Percentiles rank a stretch among this genome's conserved stretches.
Evolutionary conservation across 73 alveolate species (phyloP).

Genomic region (Blepharisma japonicum): DNA sequence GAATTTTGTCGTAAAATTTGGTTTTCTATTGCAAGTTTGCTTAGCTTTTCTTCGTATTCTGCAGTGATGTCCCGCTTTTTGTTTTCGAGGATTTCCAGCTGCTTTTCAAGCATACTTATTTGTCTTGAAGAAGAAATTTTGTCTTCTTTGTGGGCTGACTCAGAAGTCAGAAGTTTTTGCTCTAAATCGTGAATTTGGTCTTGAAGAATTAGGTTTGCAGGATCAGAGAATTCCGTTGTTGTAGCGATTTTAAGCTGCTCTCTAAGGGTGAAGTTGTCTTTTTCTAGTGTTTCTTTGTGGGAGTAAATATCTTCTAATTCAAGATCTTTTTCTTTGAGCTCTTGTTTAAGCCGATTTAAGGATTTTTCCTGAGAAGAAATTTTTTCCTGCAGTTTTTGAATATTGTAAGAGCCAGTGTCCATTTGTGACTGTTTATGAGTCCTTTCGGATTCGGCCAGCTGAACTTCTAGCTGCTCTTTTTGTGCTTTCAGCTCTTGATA

Average conservation of each 20-base stretch:
- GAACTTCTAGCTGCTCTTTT: background rate
- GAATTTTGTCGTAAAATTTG: background rate
- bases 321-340: background rate
- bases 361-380: background rate
- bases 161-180: background rate
- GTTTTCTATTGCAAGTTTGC: background rate
- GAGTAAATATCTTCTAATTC: background rate
- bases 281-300: background rate
- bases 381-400: background rate
- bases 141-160: background rate
- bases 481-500: background rate
- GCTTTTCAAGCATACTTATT: conserved; percentile 7
- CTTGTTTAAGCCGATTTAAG: background rate
- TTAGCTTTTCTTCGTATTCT: background rate
- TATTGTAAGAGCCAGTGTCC: background rate
- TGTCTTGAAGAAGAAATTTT: background rate
- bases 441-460: background rate
- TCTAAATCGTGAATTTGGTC: background rate
- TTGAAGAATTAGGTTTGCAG: background rate
- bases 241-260: background rate
- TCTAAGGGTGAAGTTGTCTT: background rate
- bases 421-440: background rate
- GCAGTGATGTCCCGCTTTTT: background rate
- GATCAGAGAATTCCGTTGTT: background rate
- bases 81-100: background rate